phyloP scores from a whole-genome alignment of 495 filamentous ascomycete genomes.

The Penicillium coffeae region DNA sequence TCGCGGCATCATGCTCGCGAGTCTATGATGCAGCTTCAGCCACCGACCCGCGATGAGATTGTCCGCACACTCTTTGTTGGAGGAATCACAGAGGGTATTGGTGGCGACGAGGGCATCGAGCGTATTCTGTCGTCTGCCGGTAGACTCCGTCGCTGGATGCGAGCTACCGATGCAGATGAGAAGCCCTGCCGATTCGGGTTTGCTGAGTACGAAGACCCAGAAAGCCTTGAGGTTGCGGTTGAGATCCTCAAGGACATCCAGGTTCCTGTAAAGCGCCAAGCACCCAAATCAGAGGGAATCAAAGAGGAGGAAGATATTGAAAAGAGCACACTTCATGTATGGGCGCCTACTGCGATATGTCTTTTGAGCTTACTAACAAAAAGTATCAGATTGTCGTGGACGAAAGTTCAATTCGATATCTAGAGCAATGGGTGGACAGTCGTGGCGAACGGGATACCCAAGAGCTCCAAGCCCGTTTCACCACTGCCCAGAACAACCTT shows the following conservation, averaged over 20 bases:
- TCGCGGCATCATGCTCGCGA: slow-evolving; percentile 69
- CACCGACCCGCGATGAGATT: slow-evolving; percentile 86
- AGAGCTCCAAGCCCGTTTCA: slow-evolving; percentile 62
- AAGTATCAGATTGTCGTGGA: slow-evolving; percentile 66
- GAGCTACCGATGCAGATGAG: slow-evolving; percentile 74
- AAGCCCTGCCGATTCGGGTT: slow-evolving; percentile 91
- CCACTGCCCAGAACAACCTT: slow-evolving; percentile 62
- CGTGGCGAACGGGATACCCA: slow-evolving; percentile 63
- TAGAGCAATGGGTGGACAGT: slow-evolving; percentile 71
- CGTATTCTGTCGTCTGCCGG: slow-evolving; percentile 74
- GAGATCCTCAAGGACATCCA: slow-evolving; percentile 83
- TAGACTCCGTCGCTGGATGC: slow-evolving; percentile 77
- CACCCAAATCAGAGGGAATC: slow-evolving; percentile 40
- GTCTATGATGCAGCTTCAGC: slow-evolving; percentile 71
- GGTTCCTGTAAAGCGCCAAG: slow-evolving; percentile 75
- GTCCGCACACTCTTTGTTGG: slow-evolving; percentile 87
- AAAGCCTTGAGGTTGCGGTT: slow-evolving; percentile 80
- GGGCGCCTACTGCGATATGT: slow-evolving; percentile 7
- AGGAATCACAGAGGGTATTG: slow-evolving; percentile 72
- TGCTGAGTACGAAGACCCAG: slow-evolving; percentile 91
- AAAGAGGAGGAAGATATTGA: slow-evolving; percentile 63
- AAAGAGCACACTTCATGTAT: slow-evolving; percentile 62
- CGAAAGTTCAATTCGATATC: slow-evolving; percentile 69
- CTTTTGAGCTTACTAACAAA: not conserved
- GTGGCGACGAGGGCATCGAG: slow-evolving; percentile 81